Base-by-base conservation (phyloP, 352 stramenopile species). In the Phytopythium ostracodes region DNA sequence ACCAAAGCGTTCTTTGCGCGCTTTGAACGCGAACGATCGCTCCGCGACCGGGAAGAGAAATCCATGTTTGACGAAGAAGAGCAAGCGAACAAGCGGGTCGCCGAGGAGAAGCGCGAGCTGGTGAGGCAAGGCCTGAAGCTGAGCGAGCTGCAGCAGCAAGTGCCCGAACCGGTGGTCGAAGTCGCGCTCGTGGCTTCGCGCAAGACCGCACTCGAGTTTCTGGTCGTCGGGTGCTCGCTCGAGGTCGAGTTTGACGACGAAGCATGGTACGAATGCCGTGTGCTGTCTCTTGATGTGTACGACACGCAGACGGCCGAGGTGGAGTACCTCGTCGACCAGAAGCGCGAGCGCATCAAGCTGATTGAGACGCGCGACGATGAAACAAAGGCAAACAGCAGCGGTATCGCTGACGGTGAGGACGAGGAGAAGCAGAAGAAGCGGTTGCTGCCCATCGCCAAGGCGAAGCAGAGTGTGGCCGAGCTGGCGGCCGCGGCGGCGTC, bases 191-290 rank as follows among this genome's bases (percentile, higher is more conserved):
- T 81, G 12, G 67, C 64, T 8, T 80, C 79, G 0, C 67, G 44
- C 0, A 92, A 91, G 59, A 78, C 76, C 9, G 62, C 85, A 4
- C 71, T 94, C n/a, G 84, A 89, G 55, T 91, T 92, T 64, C 56
- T 94, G 22, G 59, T 57, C 7, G 60, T 77, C 11, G 82, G 81
- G 4, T 78, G 68, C 43, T 62, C 76, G 29, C 60, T 92, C 11
- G 76, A 92, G 36, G 81, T 94, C 17, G 76, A 88, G 36, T 80
- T 86, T 35, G 85, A 94, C 35, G 83, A 94, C 40, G 79, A 87
- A 27, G 64, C 70, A 17, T 92, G 83, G 81, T 91, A 94, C 58
- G 65, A 84, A 51, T 87, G 79, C 18, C 70, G 71, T 24, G 65
- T 94, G 31, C 36, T 89, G 10, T 66, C 67, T 0, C 40, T 92